Conservation (phyloP, 2,329 filamentous ascomycete species). For the Paecilomyces sp. region DNA sequence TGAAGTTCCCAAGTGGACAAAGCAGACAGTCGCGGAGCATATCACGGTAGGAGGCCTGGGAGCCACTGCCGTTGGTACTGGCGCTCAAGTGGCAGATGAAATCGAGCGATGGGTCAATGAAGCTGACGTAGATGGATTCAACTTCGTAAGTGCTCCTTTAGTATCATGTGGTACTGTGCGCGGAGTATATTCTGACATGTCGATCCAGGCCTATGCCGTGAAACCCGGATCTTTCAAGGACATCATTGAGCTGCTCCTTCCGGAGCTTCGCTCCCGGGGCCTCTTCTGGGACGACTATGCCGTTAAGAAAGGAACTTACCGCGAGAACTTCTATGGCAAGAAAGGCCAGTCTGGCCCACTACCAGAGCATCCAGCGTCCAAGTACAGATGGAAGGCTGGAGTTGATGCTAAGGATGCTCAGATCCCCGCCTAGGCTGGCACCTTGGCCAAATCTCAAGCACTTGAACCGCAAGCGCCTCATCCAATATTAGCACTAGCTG, state of each 20-base stretch:
- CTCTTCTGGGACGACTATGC: conserved; percentile 34
- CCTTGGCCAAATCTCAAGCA: neutral
- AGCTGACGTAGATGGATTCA: conserved; percentile 68
- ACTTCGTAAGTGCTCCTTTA: conserved; percentile 49
- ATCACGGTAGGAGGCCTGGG: conserved; percentile 63
- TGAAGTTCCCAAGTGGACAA: conserved; percentile 62
- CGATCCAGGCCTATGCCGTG: conserved; percentile 51
- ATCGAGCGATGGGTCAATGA: conserved; percentile 62
- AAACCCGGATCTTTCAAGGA: conserved; percentile 63
- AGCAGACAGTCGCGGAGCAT: conserved; percentile 60
- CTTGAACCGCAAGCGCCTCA: too few relatives aligned
- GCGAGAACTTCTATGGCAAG: conserved; percentile 30
- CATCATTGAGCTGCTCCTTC: conserved; percentile 58
- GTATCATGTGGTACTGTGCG: neutral
- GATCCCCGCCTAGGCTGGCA: conserved; percentile 13
- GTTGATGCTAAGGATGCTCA: conserved; percentile 22
- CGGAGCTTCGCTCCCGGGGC: conserved; percentile 54
- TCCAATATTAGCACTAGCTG: too few relatives aligned
- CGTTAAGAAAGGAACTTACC: conserved; percentile 28
- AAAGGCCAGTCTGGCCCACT: conserved; percentile 26
- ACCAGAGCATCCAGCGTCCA: conserved; percentile 28
- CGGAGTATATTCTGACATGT: conserved; percentile 12
- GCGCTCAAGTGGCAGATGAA: conserved; percentile 58
- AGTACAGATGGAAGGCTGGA: conserved; percentile 31
- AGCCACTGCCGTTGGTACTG: conserved; percentile 57